Base-by-base conservation (phyloP, 164 flowering plant species). In the Cinnamomum chago region DNA sequence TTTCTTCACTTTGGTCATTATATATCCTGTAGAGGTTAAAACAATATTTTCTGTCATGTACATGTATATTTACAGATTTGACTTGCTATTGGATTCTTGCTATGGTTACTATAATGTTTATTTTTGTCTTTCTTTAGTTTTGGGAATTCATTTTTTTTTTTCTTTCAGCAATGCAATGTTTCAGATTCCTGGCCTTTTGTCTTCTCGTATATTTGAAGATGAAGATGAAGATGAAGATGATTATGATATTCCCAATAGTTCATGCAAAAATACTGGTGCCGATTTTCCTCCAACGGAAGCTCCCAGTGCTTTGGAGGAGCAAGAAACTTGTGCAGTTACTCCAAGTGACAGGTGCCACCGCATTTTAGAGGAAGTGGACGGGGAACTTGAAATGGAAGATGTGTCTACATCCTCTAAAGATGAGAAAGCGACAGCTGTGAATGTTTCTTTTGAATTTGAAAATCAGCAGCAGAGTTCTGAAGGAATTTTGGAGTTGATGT, bases 301-400 rank as follows among this genome's bases (percentile, higher is more conserved):
- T 15, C 58, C 68, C 24, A 75, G 62, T 79, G 74, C 79, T 76
- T 70, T 75, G 13, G 86, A 81, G 50, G 85, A 84, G 64, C 67
- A 73, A 51, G 90, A 87, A 76, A 78, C 75, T 66, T 65, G 69
- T 71, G 72, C 76, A 3, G 86, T 75, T 65, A 83, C 91, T 70
- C 89, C 88, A 72, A 88, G 74, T 84, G 95, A 91, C 72, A 85
- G 88, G 82, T 90, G 87, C 60, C 92, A 90, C 73, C 81, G 80
- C 83, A 87, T 88, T 58, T 82, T 90, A 71, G 90, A 92, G 83
- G 97, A 89, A 65, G 93, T 90, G 40, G 96, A 91, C 84, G 96
- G 89, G 58, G 98, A 92, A 81, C 92, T 94, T 78, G 97, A 92
- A 83, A 91, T 92, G 97, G 95, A 90, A 86, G 98, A 91, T 87